Percentiles rank a stretch among this genome's conserved stretches.
phyloP scores from a whole-genome alignment of 2,329 filamentous ascomycete species.

The Phialophora chinensis region DNA sequence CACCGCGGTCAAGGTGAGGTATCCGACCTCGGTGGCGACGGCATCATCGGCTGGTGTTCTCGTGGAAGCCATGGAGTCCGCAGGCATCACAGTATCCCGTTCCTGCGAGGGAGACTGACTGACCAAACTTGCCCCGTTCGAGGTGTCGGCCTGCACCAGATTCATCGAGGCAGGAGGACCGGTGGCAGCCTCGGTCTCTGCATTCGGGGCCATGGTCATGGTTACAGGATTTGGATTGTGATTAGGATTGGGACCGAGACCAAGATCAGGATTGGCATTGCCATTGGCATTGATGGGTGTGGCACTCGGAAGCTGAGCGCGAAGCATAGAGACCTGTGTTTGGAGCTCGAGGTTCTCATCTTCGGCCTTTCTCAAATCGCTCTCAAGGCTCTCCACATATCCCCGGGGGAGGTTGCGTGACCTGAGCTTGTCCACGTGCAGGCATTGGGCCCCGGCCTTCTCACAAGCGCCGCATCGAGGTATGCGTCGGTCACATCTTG shows the following conservation, averaged over 20 bases:
- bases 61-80: too few species aligned
- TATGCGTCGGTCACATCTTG: slow-evolving; percentile 49
- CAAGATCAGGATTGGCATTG: too few species aligned
- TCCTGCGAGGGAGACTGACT: background rate
- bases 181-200: background rate
- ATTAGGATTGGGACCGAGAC: too few species aligned
- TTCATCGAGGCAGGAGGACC: background rate
- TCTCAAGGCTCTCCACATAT: slow-evolving; percentile 19
- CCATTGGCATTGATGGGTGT: too few species aligned
- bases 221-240: background rate
- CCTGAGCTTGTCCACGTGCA: slow-evolving; percentile 45
- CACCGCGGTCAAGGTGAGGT: background rate
- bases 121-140: background rate
- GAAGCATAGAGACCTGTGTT: background rate
- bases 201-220: background rate
- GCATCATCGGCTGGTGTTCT: background rate
- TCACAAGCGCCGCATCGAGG: slow-evolving; percentile 48
- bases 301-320: too few species aligned
- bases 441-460: slow-evolving; percentile 45
- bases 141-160: background rate
- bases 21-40: too few species aligned
- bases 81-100: background rate
- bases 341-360: slow-evolving; percentile 9
- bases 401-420: slow-evolving; percentile 45
- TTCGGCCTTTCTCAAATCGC: slow-evolving; percentile 8